phyloP scores from a whole-genome alignment of 169 alveolate genomes.

The Plasmodium inui region DNA sequence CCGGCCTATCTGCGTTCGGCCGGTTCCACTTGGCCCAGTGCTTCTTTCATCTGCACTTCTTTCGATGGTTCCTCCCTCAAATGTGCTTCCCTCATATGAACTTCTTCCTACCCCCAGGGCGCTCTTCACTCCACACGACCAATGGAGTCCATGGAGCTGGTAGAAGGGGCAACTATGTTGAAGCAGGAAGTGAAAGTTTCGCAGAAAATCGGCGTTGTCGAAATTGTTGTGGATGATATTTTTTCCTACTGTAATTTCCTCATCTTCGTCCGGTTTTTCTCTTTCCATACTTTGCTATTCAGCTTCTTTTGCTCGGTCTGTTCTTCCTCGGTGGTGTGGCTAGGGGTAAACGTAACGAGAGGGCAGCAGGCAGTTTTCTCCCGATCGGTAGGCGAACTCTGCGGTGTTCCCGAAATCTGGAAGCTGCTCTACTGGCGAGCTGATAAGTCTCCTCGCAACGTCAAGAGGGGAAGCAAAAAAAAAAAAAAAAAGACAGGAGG shows the following conservation, averaged over 20 bases:
- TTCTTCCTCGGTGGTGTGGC: neutral
- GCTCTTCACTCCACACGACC: neutral
- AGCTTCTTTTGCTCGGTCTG: neutral
- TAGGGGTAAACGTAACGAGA: neutral
- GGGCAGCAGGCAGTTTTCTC: neutral
- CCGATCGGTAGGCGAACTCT: neutral
- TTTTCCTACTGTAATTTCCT: conserved; percentile 28
- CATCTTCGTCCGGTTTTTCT: conserved; percentile 29
- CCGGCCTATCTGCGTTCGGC: neutral
- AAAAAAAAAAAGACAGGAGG: neutral
- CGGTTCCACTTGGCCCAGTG: neutral
- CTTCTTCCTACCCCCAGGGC: neutral
- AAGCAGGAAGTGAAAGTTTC: neutral
- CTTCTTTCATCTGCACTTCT: neutral
- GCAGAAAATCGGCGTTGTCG: conserved; percentile 21
- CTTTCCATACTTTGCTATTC: conserved; percentile 12
- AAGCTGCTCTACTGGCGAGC: neutral
- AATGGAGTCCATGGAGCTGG: neutral
- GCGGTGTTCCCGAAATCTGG: neutral
- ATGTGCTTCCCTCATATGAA: neutral
- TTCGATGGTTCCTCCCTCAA: neutral
- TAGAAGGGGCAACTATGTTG: neutral
- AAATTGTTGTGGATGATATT: conserved; percentile 51
- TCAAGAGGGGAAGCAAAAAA: neutral
- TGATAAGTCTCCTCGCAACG: neutral